Base-by-base conservation (phyloP, 1,284 basidiomycete species). In the Tylopilus sp. region DNA sequence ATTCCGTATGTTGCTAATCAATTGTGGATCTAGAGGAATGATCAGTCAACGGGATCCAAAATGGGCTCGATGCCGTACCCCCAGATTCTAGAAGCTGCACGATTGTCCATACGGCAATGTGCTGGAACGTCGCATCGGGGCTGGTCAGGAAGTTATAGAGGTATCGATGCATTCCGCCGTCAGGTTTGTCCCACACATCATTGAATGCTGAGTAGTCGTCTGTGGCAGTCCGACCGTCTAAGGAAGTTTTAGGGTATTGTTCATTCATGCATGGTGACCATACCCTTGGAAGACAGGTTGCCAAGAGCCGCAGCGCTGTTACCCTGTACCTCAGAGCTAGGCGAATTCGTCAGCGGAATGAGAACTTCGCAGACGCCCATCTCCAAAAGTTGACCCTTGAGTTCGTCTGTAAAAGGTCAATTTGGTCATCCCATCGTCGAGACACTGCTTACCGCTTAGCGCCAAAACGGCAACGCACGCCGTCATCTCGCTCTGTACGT, bases 401-500 rank as follows among this genome's bases (percentile, higher is more conserved):
- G 76, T 59, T 97, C 94, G 68, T 97, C 93, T 94, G 60, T 0
- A 51, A 28, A 50, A 39, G 29, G 54, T 53, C 36, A 55, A 53
- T 49, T 33, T 28, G 10, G 47, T 51, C 49, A 7, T 12, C 28
- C 18, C 10, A 15, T 50, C 42, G 45, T 45, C 42, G 17, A 50
- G 20, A 35, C 3, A 37, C 38, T 45, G 66, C 81, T 40, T 64
- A 94, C 92, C 93, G 60, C 91, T 94, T 55, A 97, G 67, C 7
- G 94, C 94, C 55, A 97, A 71, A 14, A 97, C 94, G 17, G 96
- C 96, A 20, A 97, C 90, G 63, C 95, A 99, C 7, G 96, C 96
- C 21, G 96, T 99, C 96, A 99, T 99, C 73, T 99, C 96, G 67
- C 92, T 95, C 72, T 99, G 96, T 10, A 99, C 96, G 57, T 91